Evolutionary conservation across 345 rosid species (phyloP).

Genomic region (Brassica incana): DNA sequence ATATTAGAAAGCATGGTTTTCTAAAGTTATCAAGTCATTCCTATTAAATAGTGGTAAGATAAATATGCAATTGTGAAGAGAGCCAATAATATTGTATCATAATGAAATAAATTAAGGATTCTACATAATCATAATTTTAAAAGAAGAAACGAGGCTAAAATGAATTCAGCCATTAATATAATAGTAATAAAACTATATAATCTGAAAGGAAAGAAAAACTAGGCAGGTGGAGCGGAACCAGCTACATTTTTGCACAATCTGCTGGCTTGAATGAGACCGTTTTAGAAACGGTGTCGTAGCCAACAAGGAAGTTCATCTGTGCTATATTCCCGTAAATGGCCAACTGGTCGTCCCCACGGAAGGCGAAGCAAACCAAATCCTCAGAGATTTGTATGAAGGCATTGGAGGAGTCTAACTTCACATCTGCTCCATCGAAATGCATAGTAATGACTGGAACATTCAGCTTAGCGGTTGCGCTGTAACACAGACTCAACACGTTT

Average conservation of each 20-base stretch:
- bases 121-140: neutral
- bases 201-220: too few species aligned
- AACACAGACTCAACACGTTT: constrained; percentile 36
- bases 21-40: too few species aligned
- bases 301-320: constrained; percentile 54
- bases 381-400: constrained; percentile 41
- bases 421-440: constrained; percentile 49
- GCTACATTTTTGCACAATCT: constrained; percentile 43
- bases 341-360: neutral
- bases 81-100: neutral
- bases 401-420: constrained; percentile 35
- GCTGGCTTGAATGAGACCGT: constrained; percentile 50
- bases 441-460: constrained; percentile 34
- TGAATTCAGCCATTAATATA: too few species aligned
- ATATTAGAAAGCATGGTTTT: too few species aligned
- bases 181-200: too few species aligned
- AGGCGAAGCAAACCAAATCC: constrained; percentile 42
- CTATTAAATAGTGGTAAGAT: neutral
- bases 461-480: neutral
- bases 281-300: constrained; percentile 42
- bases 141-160: neutral
- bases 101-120: neutral
- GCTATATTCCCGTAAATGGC: constrained; percentile 49
- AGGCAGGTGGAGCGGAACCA: neutral
- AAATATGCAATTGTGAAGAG: neutral